Evolutionary conservation across 2,329 filamentous ascomycete genomes (phyloP), one percentile per base, ranked within the genome.

Genomic region (Aspergillus chevalieri): DNA sequence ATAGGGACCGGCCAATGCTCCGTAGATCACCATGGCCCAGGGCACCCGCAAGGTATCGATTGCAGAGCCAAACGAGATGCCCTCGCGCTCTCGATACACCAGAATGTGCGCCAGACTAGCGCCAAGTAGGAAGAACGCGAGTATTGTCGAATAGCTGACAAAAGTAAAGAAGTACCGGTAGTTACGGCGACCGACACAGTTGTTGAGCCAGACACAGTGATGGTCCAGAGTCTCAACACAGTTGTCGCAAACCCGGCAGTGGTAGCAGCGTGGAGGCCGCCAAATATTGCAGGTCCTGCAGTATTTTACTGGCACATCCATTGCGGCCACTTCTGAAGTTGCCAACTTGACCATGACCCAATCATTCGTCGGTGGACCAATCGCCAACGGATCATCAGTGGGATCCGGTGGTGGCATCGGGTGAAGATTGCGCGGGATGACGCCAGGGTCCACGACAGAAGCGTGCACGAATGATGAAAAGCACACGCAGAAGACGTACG

Each of bases 131-230:
- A 87, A 92, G 14, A 90, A 64, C 0, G 85, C 80, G 15, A 96
- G 78, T 30, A 96, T 57, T 0, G 89, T 89, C n/a, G 82, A 83
- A 12, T 85, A 83, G 47, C 82, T 83, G 56, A 98, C 84, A 69
- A 96, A 98, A 9, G 87, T 81, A 67, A 97, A 96, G 71, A 98
- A 98, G 70, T 92, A 97, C 55, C 93, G 89, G 73, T 98, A 98
- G 73, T 98, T 98, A 61, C 93, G 88, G 57, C 92, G 86, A 41
- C 93, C 93, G 45, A 98, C 86, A 61, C 93, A 98, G 68, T 98
- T 98, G 73, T 98, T 98, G 55, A 98, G 81, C 93, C 93, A 98
- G 14, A 97, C 91, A 64, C 93, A 98, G 71, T 98, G 93, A 65
- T 98, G 93, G 64, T 98, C 93, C 58, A 96, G 89, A 0, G 90